These are phyloP conservation scores for Physcomitrium patens DNA, from an alignment of 225 moss, liverwort and hornwort species.

Conservation along the genomic window DNA sequence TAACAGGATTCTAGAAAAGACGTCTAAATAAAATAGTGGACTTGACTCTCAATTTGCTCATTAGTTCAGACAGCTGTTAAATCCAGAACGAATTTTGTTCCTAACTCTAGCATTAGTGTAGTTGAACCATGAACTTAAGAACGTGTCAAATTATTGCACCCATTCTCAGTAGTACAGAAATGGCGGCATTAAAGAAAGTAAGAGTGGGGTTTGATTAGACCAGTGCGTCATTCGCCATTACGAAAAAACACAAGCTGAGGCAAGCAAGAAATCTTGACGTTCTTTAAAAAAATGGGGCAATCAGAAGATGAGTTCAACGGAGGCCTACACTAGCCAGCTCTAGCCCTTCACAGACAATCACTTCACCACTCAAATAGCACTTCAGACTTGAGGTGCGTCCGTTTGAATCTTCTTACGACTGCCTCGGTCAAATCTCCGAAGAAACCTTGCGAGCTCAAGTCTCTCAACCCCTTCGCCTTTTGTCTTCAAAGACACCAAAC, in stretches of 20 bases:
- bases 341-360: neutral
- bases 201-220: neutral
- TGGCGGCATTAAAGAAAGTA: neutral
- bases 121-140: neutral
- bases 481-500: neutral
- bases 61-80: neutral
- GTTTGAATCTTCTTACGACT: conserved; percentile 19
- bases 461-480: neutral
- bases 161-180: neutral
- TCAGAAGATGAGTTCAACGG: neutral
- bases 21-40: neutral
- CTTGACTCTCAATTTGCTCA: neutral
- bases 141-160: neutral
- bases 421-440: conserved; percentile 18
- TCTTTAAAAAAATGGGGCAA: neutral
- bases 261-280: neutral
- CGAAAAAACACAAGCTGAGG: neutral
- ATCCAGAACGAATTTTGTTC: rapidly evolving
- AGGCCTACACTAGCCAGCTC: neutral
- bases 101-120: neutral
- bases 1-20: neutral
- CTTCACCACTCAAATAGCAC: neutral
- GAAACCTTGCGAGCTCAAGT: neutral
- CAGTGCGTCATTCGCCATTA: conserved; percentile 3
- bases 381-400: conserved; percentile 21